phyloP scores from a whole-genome alignment of 2,329 filamentous ascomycete genomes.

The Akanthomyces muscarius region DNA sequence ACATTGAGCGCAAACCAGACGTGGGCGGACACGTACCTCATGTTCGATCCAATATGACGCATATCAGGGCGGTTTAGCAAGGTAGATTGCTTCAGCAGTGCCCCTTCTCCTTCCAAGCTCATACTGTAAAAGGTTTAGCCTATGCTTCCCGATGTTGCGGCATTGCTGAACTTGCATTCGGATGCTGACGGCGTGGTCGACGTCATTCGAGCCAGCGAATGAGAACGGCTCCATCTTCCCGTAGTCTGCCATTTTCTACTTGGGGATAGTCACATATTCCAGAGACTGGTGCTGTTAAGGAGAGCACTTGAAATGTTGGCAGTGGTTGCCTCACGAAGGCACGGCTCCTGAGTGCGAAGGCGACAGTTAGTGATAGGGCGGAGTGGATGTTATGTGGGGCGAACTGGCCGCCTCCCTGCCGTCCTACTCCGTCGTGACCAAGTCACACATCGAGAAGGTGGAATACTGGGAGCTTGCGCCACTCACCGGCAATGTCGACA shows the following conservation, averaged over 20 bases:
- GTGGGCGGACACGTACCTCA: slow-evolving; percentile 48
- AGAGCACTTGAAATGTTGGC: background rate
- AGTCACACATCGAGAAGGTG: too few species aligned
- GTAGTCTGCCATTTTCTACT: slow-evolving; percentile 33
- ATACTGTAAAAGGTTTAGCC: slow-evolving; percentile 32
- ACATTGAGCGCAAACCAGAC: slow-evolving; percentile 15
- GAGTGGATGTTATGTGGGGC: too few species aligned
- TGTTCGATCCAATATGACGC: slow-evolving; percentile 81
- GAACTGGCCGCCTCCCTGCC: too few species aligned
- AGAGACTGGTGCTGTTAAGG: too few species aligned
- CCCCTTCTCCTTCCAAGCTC: slow-evolving; percentile 45
- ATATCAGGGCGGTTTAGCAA: slow-evolving; percentile 75
- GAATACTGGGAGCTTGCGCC: too few species aligned
- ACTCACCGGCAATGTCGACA: too few species aligned
- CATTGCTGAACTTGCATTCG: slow-evolving; percentile 50
- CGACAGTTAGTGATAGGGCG: background rate
- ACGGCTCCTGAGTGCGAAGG: background rate
- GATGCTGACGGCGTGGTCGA: slow-evolving; percentile 68
- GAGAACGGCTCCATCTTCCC: slow-evolving; percentile 86
- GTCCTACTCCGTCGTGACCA: too few species aligned
- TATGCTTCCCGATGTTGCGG: background rate
- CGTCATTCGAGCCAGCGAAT: slow-evolving; percentile 83
- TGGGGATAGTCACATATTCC: background rate
- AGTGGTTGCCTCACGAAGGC: background rate
- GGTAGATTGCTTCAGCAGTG: slow-evolving; percentile 53